phyloP scores from a whole-genome alignment of 2,329 filamentous ascomycete species.

The Nectriaceae sp. region DNA sequence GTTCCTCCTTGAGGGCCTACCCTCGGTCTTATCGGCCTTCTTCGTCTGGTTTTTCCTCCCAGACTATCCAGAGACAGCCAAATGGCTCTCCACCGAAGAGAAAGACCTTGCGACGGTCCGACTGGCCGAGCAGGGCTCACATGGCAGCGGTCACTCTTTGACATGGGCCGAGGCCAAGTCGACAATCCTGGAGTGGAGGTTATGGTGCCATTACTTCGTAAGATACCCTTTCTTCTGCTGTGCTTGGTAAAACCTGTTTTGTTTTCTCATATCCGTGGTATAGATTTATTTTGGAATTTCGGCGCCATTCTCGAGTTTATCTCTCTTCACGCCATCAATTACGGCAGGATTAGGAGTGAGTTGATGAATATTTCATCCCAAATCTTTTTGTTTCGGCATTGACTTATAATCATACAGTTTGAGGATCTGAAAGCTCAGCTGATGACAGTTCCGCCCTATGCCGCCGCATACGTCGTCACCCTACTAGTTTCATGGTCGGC shows the following conservation, averaged over 20 bases:
- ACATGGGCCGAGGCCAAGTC: conserved; percentile 68
- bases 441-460: conserved; percentile 64
- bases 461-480: conserved; percentile 50
- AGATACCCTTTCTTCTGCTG: not conserved
- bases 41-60: conserved; percentile 66
- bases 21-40: conserved; percentile 62
- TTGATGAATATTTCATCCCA: not conserved
- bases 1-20: conserved; percentile 61
- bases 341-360: conserved; percentile 47
- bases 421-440: conserved; percentile 53
- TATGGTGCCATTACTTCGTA: conserved; percentile 65
- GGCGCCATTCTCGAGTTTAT: conserved; percentile 56
- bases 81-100: conserved; percentile 59
- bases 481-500: conserved; percentile 54
- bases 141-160: conserved; percentile 59
- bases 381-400: not conserved
- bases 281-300: conserved; percentile 48
- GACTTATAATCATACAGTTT: not conserved
- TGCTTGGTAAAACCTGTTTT: too few relatives aligned
- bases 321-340: conserved; percentile 61
- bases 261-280: not conserved
- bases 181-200: conserved; percentile 62
- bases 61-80: conserved; percentile 65
- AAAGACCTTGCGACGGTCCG: conserved; percentile 49
- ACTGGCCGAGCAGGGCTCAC: conserved; percentile 31